These are phyloP conservation scores for Phanerochaete sordida DNA, from an alignment of 768 basidiomycete species.

Conservation along the genomic window DNA sequence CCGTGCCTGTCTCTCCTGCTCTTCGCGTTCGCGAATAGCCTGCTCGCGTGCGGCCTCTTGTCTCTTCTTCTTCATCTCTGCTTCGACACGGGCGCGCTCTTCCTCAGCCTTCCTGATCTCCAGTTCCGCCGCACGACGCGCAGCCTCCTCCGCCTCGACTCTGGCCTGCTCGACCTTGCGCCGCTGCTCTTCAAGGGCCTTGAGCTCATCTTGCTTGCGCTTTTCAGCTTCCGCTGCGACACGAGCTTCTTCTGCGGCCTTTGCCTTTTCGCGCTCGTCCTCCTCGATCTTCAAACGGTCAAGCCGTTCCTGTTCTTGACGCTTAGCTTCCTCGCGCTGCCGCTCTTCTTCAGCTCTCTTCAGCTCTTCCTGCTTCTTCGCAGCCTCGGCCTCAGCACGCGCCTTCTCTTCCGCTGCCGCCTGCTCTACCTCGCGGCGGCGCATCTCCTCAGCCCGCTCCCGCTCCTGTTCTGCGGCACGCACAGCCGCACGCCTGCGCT, in stretches of 20 bases:
- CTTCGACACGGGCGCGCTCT: neutral
- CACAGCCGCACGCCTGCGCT: neutral
- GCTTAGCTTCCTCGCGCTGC: too few relatives aligned
- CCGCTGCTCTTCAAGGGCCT: neutral
- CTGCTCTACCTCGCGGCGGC: slow-evolving; percentile 1
- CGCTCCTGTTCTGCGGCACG: neutral
- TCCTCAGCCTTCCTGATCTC: neutral
- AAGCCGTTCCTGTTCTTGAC: neutral
- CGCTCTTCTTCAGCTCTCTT: neutral
- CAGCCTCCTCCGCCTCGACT: neutral
- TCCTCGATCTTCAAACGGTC: neutral
- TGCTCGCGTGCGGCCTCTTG: neutral
- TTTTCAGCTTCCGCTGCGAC: neutral
- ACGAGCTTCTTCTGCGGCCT: neutral
- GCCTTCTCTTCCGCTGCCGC: neutral
- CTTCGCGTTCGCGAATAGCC: slow-evolving; percentile 6
- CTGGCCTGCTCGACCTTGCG: neutral
- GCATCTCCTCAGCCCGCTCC: slow-evolving; percentile 15
- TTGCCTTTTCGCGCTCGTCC: neutral
- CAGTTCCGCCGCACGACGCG: neutral
- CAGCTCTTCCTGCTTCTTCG: neutral
- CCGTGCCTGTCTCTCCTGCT: neutral
- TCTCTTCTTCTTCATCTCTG: neutral
- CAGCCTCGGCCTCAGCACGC: neutral
- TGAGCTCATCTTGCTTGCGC: neutral